Evolutionary conservation across 352 stramenopile genomes (phyloP), one percentile per base, ranked within the genome.

Genomic region (Pythium myriotylum): DNA sequence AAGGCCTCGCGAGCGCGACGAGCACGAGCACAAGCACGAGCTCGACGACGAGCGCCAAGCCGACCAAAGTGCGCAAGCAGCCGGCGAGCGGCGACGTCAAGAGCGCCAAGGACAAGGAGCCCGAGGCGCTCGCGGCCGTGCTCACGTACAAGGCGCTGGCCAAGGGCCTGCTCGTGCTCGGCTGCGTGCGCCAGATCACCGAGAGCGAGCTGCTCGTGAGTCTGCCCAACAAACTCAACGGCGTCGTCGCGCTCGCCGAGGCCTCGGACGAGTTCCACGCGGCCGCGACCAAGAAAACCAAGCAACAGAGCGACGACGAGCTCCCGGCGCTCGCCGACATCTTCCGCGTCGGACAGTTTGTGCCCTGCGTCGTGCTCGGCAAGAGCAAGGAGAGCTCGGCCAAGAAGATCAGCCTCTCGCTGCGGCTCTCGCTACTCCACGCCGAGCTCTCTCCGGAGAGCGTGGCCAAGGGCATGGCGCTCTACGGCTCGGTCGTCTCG

Each of bases 211-310:
- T 96, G 35, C 69, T 98, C 23, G 64, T 99, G 32, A 92, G 76
- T 39, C 73, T 99, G 46, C 94, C 94, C 4, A 98, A 97, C 76
- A 96, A 97, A 51, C 84, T 98, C 55, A 98, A 88, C 49, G 96
- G 94, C 46, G 95, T 96, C 41, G 92, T 98, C 42, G 59, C 79
- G 19, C 54, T 86, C 10, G 68, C 78, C 45, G 81, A 96, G 62
- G 82, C 84, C 62, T 92, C 84, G 51, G 87, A 96, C 66, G 85
- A 93, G 65, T 91, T 94, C 51, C 66, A 79, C 60, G 65, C 72
- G 45, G 22, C 29, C 50, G 22, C 72, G 5, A 62, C 73, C 4
- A 59, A 76, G 39, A 46, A 63, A 4, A 29, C 9, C 16, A 17
- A n/a, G n/a, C n/a, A n/a, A n/a, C n/a, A n/a, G n/a, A n/a, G n/a